A percentile compares a stretch with the other conserved stretches of the same genome.
phyloP scores from a whole-genome alignment of 768 basidiomycete species.

The Rhizopogon rudus region DNA sequence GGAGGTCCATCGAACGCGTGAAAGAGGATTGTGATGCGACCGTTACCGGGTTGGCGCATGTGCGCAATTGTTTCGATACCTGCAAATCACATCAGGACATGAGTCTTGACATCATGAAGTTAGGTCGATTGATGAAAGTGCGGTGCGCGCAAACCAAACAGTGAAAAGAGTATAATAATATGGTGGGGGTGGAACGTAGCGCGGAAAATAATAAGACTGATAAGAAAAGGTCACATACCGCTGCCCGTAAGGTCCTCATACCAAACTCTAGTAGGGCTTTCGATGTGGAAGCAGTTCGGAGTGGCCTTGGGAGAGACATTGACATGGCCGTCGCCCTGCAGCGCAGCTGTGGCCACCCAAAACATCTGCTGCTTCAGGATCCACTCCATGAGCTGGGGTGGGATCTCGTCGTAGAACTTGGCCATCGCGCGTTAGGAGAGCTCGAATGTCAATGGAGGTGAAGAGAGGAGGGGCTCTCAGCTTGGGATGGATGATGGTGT shows the following conservation, averaged over 20 bases:
- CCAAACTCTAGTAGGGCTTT: conserved; percentile 53
- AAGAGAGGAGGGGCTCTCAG: not conserved
- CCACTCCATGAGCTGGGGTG: conserved; percentile 50
- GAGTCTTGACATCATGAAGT: not conserved
- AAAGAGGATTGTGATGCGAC: conserved; percentile 58
- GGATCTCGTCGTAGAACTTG: conserved; percentile 52
- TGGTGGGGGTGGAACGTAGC: not conserved
- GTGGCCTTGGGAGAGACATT: conserved; percentile 68
- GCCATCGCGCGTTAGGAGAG: conserved; percentile 37
- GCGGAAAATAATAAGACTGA: not conserved
- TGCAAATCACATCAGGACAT: conserved; percentile 12
- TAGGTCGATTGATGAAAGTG: no score
- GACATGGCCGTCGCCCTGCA: conserved; percentile 50
- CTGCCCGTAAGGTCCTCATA: conserved; percentile 73
- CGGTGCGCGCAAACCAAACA: no score
- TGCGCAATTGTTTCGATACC: conserved; percentile 58
- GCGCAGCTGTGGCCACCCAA: conserved; percentile 67
- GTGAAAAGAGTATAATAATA: not conserved
- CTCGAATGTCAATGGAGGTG: no score
- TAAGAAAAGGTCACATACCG: conserved; percentile 35
- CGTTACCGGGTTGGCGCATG: conserved; percentile 50
- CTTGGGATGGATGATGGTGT: not conserved
- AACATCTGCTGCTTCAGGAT: conserved; percentile 60
- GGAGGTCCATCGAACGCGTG: conserved; percentile 57
- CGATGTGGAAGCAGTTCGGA: conserved; percentile 55